A percentile compares a stretch with the other conserved stretches of the same genome.
Conservation (phyloP, 345 rosid genomes). For the Salix viminalis region DNA sequence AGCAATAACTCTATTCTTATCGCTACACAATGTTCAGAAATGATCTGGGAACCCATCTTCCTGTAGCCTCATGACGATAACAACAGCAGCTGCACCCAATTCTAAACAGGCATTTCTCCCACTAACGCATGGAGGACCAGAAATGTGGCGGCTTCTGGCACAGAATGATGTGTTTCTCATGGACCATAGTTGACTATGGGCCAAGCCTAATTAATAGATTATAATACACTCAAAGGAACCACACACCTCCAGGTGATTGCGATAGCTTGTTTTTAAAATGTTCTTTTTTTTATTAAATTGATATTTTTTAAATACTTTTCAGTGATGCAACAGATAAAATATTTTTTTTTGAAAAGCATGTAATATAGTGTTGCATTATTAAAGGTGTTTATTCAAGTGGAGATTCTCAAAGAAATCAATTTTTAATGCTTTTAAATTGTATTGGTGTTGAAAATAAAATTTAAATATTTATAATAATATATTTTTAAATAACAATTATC, state of each 20-base stretch:
- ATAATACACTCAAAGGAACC: background rate
- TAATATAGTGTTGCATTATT: too few species aligned
- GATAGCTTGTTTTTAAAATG: too few species aligned
- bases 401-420: too few species aligned
- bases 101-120: background rate
- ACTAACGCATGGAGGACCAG: background rate
- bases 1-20: background rate
- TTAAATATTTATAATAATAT: too few species aligned
- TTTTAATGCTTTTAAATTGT: too few species aligned
- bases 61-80: background rate
- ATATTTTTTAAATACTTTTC: too few species aligned
- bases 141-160: background rate
- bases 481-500: too few species aligned
- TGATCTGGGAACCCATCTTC: background rate
- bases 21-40: conserved; percentile 4
- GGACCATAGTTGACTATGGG: background rate
- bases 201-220: background rate
- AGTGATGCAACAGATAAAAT: too few species aligned
- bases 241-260: background rate
- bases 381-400: too few species aligned
- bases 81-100: background rate
- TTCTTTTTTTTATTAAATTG: too few species aligned
- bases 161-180: background rate
- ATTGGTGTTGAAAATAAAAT: too few species aligned
- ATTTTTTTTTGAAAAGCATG: too few species aligned